Percentiles rank a stretch among this genome's conserved stretches.
phyloP scores from a whole-genome alignment of 2,329 filamentous ascomycete genomes.

The Didymella pinodella region DNA sequence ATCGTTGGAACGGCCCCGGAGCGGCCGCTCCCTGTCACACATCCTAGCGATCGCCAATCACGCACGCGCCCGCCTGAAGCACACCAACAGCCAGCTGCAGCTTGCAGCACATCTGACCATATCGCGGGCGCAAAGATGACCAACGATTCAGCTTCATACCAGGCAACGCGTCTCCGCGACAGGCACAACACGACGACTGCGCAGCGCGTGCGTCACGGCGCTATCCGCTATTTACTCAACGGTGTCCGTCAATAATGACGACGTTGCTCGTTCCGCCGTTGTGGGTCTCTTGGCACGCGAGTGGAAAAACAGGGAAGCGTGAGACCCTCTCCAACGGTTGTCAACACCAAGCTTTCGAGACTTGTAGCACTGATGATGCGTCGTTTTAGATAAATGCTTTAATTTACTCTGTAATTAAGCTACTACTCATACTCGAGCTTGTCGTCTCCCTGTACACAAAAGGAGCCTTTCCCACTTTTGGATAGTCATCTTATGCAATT shows the following conservation, averaged over 20 bases:
- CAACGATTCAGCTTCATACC: constrained; percentile 9
- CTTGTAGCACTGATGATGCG: background rate
- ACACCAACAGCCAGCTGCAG: constrained; percentile 33
- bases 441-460: no score
- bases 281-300: constrained; percentile 12
- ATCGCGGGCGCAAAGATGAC: constrained; percentile 8
- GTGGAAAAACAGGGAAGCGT: constrained; percentile 8
- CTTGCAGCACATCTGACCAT: constrained; percentile 20
- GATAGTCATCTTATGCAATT: no score
- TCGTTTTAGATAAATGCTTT: no score
- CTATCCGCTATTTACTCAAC: constrained; percentile 12
- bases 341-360: background rate
- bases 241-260: constrained; percentile 20
- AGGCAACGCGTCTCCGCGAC: constrained; percentile 18
- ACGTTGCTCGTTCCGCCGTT: constrained; percentile 12
- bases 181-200: constrained; percentile 18
- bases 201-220: constrained; percentile 20
- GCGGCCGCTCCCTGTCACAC: constrained; percentile 35
- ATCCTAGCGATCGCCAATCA: constrained; percentile 37
- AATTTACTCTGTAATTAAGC: no score
- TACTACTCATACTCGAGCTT: no score
- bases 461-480: no score
- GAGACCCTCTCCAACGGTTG: background rate
- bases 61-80: constrained; percentile 26
- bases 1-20: constrained; percentile 26